A percentile compares a stretch with the other conserved stretches of the same genome.
Conservation (phyloP, 2,329 filamentous ascomycete species). For the Penicillium corylophilum region DNA sequence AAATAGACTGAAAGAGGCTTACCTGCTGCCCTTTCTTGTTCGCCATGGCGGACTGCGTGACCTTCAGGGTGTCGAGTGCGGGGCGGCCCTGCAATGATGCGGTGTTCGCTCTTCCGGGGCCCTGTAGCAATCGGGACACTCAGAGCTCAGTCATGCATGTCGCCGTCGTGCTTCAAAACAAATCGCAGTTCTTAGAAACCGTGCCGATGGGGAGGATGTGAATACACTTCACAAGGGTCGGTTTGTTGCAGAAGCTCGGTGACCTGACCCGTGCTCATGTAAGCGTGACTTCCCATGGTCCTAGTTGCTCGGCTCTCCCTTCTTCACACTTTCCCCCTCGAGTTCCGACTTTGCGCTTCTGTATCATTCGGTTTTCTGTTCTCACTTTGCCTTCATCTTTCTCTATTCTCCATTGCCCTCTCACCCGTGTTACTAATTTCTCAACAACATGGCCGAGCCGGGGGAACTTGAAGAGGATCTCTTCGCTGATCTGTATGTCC, state of each 20-base stretch:
- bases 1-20: conserved; percentile 30
- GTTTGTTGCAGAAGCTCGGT: neutral
- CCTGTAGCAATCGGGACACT: conserved; percentile 7
- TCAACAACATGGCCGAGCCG: conserved; percentile 67
- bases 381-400: neutral
- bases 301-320: conserved; percentile 18
- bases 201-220: neutral
- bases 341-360: neutral
- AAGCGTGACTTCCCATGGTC: conserved; percentile 9
- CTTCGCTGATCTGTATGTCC: conserved; percentile 84
- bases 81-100: conserved; percentile 17
- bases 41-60: conserved; percentile 30
- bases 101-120: conserved; percentile 13
- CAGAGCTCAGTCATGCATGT: conserved; percentile 11
- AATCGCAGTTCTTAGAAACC: neutral
- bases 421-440: neutral
- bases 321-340: conserved; percentile 9
- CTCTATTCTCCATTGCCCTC: conserved; percentile 1
- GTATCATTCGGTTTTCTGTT: neutral
- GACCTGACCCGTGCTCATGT: conserved; percentile 15
- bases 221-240: neutral
- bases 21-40: conserved; percentile 68
- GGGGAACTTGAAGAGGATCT: conserved; percentile 90
- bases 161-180: neutral
- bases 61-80: conserved; percentile 19